These are phyloP conservation scores for Epichloe elymi DNA, from an alignment of 2,329 filamentous ascomycete genomes.

Conservation along the genomic window DNA sequence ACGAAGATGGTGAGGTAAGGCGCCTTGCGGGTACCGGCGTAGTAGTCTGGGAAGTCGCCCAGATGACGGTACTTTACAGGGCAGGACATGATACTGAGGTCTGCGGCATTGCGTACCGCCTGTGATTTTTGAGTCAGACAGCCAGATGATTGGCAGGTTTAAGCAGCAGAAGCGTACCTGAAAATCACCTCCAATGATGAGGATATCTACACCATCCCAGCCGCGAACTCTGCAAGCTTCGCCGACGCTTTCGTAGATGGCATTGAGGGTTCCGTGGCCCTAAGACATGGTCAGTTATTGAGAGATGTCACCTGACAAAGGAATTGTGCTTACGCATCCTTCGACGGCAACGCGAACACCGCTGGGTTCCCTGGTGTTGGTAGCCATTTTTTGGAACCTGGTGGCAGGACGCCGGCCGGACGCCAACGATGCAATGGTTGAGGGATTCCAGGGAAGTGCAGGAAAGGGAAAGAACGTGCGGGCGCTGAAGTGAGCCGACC, in stretches of 20 bases:
- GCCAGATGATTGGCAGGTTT: background rate
- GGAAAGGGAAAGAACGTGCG: too few species aligned
- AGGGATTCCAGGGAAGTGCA: too few species aligned
- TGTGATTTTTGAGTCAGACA: constrained; percentile 18
- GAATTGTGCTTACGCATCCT: constrained; percentile 55
- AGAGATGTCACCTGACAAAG: background rate
- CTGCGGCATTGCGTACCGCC: constrained; percentile 77
- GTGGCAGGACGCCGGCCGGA: background rate
- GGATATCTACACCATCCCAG: constrained; percentile 73
- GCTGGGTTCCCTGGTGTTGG: constrained; percentile 20
- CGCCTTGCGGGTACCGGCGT: constrained; percentile 61
- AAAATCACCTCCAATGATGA: constrained; percentile 95
- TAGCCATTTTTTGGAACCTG: constrained; percentile 11
- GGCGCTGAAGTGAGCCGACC: too few species aligned
- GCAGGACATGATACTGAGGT: constrained; percentile 80
- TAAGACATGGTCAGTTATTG: constrained; percentile 24
- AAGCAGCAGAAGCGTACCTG: constrained; percentile 42
- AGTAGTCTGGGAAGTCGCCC: constrained; percentile 91
- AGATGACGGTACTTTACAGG: constrained; percentile 77
- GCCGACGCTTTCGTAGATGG: constrained; percentile 73
- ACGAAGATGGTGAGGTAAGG: constrained; percentile 89
- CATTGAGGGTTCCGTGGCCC: constrained; percentile 85
- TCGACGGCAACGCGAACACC: constrained; percentile 69
- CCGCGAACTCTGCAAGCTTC: constrained; percentile 54
- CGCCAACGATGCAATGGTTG: background rate